Evolutionary conservation across 768 basidiomycete species (phyloP).

Genomic region (Boletus edulis): DNA sequence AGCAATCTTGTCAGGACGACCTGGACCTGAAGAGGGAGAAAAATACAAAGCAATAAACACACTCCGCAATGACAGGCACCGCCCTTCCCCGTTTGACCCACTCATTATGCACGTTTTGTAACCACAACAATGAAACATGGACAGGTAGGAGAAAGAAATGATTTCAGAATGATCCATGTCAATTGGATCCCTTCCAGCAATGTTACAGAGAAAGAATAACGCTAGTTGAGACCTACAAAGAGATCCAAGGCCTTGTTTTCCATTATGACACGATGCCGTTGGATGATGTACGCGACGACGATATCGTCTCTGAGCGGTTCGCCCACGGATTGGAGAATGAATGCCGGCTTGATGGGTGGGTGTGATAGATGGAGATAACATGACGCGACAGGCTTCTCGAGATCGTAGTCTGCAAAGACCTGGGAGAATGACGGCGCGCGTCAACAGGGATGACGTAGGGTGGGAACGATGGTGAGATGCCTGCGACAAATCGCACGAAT

Average conservation of each 20-base stretch:
- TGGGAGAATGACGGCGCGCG: background rate
- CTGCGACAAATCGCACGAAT: background rate
- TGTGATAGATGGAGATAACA: conserved; percentile 15
- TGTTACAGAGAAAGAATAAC: too few relatives aligned
- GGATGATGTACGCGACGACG: conserved; percentile 27
- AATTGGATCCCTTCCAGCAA: too few relatives aligned
- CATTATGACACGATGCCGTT: conserved; percentile 22
- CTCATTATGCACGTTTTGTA: too few relatives aligned
- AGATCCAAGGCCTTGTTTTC: conserved; percentile 27
- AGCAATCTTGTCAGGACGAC: too few relatives aligned
- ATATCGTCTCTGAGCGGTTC: conserved; percentile 32
- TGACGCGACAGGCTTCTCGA: conserved; percentile 21
- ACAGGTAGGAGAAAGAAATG: background rate
- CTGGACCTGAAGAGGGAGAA: background rate
- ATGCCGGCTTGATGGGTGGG: conserved; percentile 12
- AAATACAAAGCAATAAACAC: background rate
- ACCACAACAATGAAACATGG: background rate
- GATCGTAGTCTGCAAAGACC: conserved; percentile 26
- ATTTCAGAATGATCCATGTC: background rate
- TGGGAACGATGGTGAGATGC: background rate
- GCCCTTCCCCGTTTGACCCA: background rate
- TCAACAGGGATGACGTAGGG: background rate
- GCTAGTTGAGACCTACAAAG: conserved; percentile 20
- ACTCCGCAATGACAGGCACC: background rate
- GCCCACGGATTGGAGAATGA: conserved; percentile 20